phyloP scores from a whole-genome alignment of 2,329 filamentous ascomycete genomes.

The Niveomyces coronatus region DNA sequence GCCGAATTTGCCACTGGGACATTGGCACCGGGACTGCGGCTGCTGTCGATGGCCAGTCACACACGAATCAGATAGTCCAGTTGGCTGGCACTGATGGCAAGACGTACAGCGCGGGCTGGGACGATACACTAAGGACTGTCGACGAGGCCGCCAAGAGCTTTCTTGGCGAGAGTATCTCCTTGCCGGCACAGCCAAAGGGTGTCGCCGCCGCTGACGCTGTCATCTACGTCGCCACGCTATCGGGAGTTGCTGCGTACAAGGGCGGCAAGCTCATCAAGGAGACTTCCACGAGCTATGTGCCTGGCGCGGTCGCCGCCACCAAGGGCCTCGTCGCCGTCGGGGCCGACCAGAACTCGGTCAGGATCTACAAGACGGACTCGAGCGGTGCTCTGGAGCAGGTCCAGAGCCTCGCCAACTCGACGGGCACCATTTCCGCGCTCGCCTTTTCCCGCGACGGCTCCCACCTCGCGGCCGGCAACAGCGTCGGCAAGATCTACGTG shows the following conservation, averaged over 20 bases:
- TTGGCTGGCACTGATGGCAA: conserved; percentile 53
- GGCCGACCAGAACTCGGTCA: conserved; percentile 60
- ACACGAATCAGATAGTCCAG: conserved; percentile 77
- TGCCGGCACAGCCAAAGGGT: conserved; percentile 73
- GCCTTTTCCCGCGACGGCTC: conserved; percentile 72
- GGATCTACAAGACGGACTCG: conserved; percentile 54
- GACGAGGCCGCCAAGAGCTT: conserved; percentile 69
- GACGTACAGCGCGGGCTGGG: conserved; percentile 87
- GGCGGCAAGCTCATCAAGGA: conserved; percentile 51
- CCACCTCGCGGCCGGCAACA: conserved; percentile 71
- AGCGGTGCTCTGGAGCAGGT: conserved; percentile 43
- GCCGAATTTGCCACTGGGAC: conserved; percentile 79
- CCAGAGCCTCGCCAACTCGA: conserved; percentile 55
- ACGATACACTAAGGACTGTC: conserved; percentile 75
- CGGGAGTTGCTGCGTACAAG: conserved; percentile 43
- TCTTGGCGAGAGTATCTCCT: conserved; percentile 53
- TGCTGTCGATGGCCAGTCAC: conserved; percentile 66
- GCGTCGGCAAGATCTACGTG: conserved; percentile 77
- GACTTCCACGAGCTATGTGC: conserved; percentile 49
- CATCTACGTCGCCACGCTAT: conserved; percentile 48
- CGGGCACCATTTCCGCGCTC: conserved; percentile 65
- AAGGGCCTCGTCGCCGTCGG: conserved; percentile 65
- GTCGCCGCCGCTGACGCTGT: conserved; percentile 44
- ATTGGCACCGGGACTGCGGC: conserved; percentile 56
- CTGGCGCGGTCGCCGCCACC: conserved; percentile 62